phyloP scores from a whole-genome alignment of 2,329 filamentous ascomycete genomes.

The Ophiocordyceps camponoti-leonardi region DNA sequence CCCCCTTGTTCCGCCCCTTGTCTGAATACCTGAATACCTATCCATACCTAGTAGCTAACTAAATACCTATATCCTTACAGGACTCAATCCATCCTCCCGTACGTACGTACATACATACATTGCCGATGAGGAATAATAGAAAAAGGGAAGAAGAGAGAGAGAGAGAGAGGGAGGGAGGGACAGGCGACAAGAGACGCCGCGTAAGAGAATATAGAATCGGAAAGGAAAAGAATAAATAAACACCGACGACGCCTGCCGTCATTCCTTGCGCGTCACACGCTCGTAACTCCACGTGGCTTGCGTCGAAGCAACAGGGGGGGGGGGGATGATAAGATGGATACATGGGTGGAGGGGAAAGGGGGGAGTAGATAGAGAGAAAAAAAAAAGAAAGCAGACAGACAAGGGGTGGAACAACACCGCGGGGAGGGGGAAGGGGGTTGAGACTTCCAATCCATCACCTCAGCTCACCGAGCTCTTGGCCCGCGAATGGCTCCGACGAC shows the following conservation, averaged over 20 bases:
- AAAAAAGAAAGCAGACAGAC: not conserved
- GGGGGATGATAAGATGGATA: not conserved
- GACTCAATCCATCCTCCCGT: not conserved
- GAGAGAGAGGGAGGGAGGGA: too few species aligned
- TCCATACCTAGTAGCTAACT: not conserved
- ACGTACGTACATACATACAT: too few species aligned
- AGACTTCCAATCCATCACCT: constrained; percentile 5
- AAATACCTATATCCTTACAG: not conserved
- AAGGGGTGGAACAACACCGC: not conserved
- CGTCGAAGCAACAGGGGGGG: constrained; percentile 1
- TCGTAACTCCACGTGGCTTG: constrained; percentile 1
- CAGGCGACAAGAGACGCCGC: too few species aligned
- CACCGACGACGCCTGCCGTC: constrained; percentile 1
- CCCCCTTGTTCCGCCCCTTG: too few species aligned
- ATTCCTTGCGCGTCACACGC: not conserved
- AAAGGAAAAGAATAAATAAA: not conserved
- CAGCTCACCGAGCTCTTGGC: constrained; percentile 40
- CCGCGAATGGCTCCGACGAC: constrained; percentile 33
- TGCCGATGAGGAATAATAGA: too few species aligned
- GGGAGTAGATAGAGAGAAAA: too few species aligned
- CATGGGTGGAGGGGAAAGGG: not conserved
- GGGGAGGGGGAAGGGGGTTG: too few species aligned
- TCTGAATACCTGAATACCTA: too few species aligned
- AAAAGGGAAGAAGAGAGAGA: too few species aligned
- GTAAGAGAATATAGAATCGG: too few species aligned